Conservation (phyloP, 495 filamentous ascomycete species). For the Podospora appendiculata region DNA sequence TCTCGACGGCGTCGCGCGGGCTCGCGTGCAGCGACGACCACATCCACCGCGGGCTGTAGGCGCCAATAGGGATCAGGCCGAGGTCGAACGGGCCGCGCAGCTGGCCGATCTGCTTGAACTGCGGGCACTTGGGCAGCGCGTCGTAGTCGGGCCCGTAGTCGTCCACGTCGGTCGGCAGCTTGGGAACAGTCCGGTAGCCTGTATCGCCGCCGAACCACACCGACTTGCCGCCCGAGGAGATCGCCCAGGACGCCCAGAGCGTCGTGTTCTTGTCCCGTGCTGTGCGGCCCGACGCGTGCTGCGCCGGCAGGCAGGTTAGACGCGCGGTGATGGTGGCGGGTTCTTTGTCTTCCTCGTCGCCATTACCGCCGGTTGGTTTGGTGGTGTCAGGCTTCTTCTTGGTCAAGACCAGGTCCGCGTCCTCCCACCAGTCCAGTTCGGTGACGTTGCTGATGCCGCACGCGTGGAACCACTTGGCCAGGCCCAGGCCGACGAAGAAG, state of each 20-base stretch:
- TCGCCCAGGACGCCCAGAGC: conserved; percentile 81
- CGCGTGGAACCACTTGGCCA: conserved; percentile 73
- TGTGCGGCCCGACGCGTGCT: conserved; percentile 69
- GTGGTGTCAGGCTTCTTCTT: conserved; percentile 11
- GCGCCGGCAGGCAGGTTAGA: conserved; percentile 76
- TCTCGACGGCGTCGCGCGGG: conserved; percentile 82
- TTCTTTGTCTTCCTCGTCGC: conserved; percentile 7
- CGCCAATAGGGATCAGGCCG: conserved; percentile 90
- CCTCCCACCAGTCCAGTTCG: conserved; percentile 96
- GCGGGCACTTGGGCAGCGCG: conserved; percentile 69
- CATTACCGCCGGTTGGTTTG: conserved; percentile 4
- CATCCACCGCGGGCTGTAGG: conserved; percentile 72
- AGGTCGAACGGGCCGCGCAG: conserved; percentile 84
- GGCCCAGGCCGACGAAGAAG: conserved; percentile 85
- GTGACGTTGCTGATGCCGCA: conserved; percentile 66
- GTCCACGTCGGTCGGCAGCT: conserved; percentile 52
- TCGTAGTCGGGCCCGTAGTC: conserved; percentile 64
- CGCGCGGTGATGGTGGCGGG: conserved; percentile 56
- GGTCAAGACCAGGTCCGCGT: conserved; percentile 60
- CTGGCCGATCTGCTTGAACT: conserved; percentile 80
- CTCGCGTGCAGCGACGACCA: conserved; percentile 80
- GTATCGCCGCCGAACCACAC: conserved; percentile 73
- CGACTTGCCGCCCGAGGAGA: conserved; percentile 66
- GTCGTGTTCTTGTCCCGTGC: conserved; percentile 63
- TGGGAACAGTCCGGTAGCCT: conserved; percentile 79